Conservation (phyloP, 2,329 filamentous ascomycete genomes). For the Colletotrichum limetticola region DNA sequence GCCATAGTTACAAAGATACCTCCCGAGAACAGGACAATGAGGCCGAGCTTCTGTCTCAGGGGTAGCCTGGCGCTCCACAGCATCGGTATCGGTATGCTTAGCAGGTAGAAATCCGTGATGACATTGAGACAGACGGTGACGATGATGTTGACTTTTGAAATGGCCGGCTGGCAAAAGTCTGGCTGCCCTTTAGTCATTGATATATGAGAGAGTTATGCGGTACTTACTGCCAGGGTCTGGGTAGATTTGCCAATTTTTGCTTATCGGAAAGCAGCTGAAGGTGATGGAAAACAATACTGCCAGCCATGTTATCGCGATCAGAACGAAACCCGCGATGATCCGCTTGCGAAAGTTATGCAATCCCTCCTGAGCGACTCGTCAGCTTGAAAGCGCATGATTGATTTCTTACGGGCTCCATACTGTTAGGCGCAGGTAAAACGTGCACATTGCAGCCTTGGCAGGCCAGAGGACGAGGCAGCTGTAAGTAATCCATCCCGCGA, state of each 20-base stretch:
- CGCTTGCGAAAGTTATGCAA: slow-evolving; percentile 42
- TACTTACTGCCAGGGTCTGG: slow-evolving; percentile 61
- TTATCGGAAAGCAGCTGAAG: slow-evolving; percentile 58
- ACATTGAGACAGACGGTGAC: slow-evolving; percentile 36
- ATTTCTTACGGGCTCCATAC: slow-evolving; percentile 37
- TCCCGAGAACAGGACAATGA: slow-evolving; percentile 51
- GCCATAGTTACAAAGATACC: slow-evolving; percentile 54
- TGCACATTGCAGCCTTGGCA: slow-evolving; percentile 62
- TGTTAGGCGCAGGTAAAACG: slow-evolving; percentile 63
- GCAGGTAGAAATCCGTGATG: slow-evolving; percentile 37
- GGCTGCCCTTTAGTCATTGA: slow-evolving; percentile 48
- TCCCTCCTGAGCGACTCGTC: slow-evolving; percentile 16
- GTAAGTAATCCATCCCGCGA: slow-evolving; percentile 63
- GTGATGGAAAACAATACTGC: slow-evolving; percentile 57
- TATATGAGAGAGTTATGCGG: slow-evolving; percentile 2
- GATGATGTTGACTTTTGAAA: slow-evolving; percentile 35
- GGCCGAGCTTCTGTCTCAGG: slow-evolving; percentile 44
- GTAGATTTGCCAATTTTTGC: slow-evolving; percentile 63
- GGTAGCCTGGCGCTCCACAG: slow-evolving; percentile 41
- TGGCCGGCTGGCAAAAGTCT: slow-evolving; percentile 36
- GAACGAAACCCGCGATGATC: slow-evolving; percentile 54
- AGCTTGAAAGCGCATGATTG: neutral
- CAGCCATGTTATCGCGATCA: slow-evolving; percentile 57
- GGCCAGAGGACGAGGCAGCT: slow-evolving; percentile 58
- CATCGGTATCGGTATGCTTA: slow-evolving; percentile 38